Evolutionary conservation across 805 yeast genomes (phyloP), one percentile per base, ranked within the genome.

Genomic region (Priceomyces medius): DNA sequence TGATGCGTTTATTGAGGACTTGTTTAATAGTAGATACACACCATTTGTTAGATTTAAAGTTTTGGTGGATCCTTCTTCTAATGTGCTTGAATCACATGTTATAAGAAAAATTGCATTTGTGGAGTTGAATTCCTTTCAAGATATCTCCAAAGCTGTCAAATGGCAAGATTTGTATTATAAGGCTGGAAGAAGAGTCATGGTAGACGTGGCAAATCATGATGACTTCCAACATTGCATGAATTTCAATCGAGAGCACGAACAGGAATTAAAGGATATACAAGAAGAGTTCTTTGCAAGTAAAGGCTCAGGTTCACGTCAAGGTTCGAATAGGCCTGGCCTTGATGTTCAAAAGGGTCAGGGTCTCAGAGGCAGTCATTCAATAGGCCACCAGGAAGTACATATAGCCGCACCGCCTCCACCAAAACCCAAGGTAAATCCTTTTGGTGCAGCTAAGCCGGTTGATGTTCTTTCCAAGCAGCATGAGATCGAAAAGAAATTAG

Each of bases 401-500:
- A 20, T 21, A 21, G 32, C 31, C 7, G 7, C 33, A 8, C 20
- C n/a, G n/a, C 13, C 9, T 10, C 20, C 19, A 20, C 24, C 59
- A 51, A 65, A 52, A 56, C 62, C 68, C 3, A 81, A 77, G 51
- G 47, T 76, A 0, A 85, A 80, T 56, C 93, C 95, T 4, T 88
- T 88, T 66, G 96, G 96, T 0, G 67, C 76, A 3, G 96, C 96
- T 1, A 85, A 80, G 62, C 96, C 96, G 1, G 91, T 88, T 4
- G 96, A 88, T 59, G 79, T 85, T 2, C 67, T 81, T 17, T 71
- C 85, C 19, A 81, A 77, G 49, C 80, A 78, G 49, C 64, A 72
- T 35, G 91, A 85, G 52, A 64, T 84, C 17, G 90, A 84, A 10
- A 56, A 58, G 37, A 55, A 62, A 45, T 44, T 64, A 33, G 52